Conservation (phyloP, 164 flowering plant species). For the Chimonanthus praecox region DNA sequence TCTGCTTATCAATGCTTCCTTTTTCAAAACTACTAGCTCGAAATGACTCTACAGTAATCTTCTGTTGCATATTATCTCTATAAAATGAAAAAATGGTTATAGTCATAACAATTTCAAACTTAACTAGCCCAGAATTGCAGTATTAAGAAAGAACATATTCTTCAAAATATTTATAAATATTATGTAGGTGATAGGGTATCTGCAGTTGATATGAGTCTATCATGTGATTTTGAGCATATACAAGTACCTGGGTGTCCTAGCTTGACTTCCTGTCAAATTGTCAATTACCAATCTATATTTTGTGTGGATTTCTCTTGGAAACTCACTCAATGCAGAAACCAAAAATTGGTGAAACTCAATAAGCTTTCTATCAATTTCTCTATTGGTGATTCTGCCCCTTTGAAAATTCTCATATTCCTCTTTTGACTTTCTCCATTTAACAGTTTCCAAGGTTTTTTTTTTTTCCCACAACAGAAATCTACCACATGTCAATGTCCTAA, state of each 20-base stretch:
- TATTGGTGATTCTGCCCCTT: neutral
- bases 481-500: neutral
- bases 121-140: too few relatives aligned
- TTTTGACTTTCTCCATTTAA: neutral
- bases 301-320: neutral
- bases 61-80: too few relatives aligned
- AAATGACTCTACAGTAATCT: too few relatives aligned
- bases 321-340: neutral
- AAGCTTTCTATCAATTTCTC: neutral
- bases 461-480: too few relatives aligned
- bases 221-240: neutral
- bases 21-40: too few relatives aligned
- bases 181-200: neutral
- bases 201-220: neutral
- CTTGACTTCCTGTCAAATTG: neutral
- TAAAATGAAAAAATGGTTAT: too few relatives aligned
- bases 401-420: neutral
- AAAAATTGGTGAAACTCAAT: neutral
- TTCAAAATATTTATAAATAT: too few relatives aligned
- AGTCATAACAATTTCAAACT: too few relatives aligned
- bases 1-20: too few relatives aligned
- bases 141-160: too few relatives aligned
- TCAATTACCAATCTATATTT: neutral
- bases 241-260: neutral
- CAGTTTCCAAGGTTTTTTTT: neutral